Evolutionary conservation across 2,329 filamentous ascomycete genomes (phyloP), one percentile per base, ranked within the genome.

Genomic region (Magnaporthiopsis incrustans): DNA sequence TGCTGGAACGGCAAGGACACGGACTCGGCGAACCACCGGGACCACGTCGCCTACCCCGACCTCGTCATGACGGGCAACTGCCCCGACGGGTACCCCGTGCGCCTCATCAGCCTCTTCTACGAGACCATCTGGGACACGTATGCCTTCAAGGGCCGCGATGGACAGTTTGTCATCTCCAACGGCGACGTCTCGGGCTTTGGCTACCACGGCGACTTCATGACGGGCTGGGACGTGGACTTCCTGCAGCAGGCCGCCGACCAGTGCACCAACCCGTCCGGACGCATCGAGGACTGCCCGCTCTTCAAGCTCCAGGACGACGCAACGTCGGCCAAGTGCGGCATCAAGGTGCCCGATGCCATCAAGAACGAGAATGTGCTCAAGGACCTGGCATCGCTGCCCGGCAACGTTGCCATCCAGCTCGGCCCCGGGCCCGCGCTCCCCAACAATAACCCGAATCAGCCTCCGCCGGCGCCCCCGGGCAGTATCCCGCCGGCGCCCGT

Each of bases 101-200:
- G 90, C 64, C 75, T 95, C 30, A 86, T 89, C 2, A 88, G 88
- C 66, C 81, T 97, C 60, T 89, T 96, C 75, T 97, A 83, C 73
- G 92, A 97, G 79, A 91, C 89, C 44, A 96, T 96, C 74, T 96
- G 87, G 85, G 79, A 88, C 72, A 95, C 91, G 11, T 75, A 83
- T 61, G 80, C 79, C 1, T 96, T 90, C 75, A 77, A 77, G 33
- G 82, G 82, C 64, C 76, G 82, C 27, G 77, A 82, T 10, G 91
- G 92, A 63, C 76, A 86, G 68, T 97, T 96, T 71, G 81, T 92
- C 61, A 77, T 96, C 62, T 79, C 91, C 61, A 92, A 92, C 69
- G 91, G 91, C 66, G 92, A 97, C 71, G 81, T 85, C 32, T 3
- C 63, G 88, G 88, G 91, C 60, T 90, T 81, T 69, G 89, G 90